Base-by-base conservation (phyloP, 345 rosid species). In the Tarenaya hassleriana region DNA sequence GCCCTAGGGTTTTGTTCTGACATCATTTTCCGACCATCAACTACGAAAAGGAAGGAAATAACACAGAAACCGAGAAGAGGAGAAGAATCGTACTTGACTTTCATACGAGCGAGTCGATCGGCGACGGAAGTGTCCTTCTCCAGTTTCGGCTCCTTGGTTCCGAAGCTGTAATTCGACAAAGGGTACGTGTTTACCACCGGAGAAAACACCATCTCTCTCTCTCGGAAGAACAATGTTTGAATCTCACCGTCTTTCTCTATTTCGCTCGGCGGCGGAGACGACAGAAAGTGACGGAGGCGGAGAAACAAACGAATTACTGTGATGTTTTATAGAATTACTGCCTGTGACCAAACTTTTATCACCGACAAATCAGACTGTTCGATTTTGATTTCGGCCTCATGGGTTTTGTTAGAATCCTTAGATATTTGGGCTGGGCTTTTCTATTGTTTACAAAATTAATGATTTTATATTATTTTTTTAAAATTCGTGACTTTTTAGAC, bases 61-160 rank as follows among this genome's bases (percentile, higher is more conserved):
- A n/a, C n/a, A n/a, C n/a, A 34, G 3, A 44, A 4, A 34, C 52
- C 38, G 10, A 17, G 9, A 49, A 20, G 10, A 41, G 31, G 42
- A 31, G 20, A 15, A 34, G 48, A 49, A 11, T 27, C 68, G 34
- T 72, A 91, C 98, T 84, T 91, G 78, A 83, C 76, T 91, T 87
- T 91, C 96, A 87, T 87, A 58, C 98, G 98, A 67, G 96, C 98
- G 31, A 87, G 96, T 15, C 98, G 95, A 68, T 87, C 96, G 41
- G 96, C 95, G 52, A 84, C 96, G 55, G 98, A 87, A 47, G 92
- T 87, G 58, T 91, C 96, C 67, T 84, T 87, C 69, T 87, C 96
- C 72, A 91, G 82, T 82, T 91, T 91, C 0, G 96, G 95, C 69
- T 91, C 98, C 60, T 91, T 87, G 55, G 95, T 87, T 49, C 96